Conservation (phyloP, 192 early-diverging fungal genomes). For the Coemansia sp. region DNA sequence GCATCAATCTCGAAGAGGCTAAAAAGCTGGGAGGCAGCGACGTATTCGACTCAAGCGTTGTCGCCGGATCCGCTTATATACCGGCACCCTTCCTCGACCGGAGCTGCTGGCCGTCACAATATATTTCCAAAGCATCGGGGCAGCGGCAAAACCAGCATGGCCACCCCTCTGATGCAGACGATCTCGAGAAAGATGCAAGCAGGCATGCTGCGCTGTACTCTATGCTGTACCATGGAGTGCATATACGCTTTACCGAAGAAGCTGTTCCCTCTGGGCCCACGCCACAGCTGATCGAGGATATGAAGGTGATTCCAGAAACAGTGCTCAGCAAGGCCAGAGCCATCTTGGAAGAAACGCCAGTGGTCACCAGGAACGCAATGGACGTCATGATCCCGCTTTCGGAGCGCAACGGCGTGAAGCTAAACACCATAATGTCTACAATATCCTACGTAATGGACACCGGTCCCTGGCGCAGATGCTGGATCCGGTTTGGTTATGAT, state of each 20-base stretch:
- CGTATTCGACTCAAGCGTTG: constrained; percentile 13
- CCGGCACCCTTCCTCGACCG: constrained; percentile 49
- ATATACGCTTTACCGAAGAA: constrained; percentile 12
- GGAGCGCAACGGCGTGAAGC: constrained; percentile 15
- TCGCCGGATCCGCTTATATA: constrained; percentile 11
- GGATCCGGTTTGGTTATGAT: constrained; percentile 52
- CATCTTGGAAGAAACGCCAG: constrained; percentile 30
- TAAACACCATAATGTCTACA: constrained; percentile 20
- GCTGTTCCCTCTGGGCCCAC: constrained; percentile 17
- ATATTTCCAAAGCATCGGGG: background rate
- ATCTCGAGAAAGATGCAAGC: background rate
- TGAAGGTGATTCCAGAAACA: constrained; percentile 10
- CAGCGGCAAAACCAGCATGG: background rate
- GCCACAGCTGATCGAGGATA: constrained; percentile 11
- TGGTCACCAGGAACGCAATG: constrained; percentile 43
- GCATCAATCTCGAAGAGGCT: constrained; percentile 28
- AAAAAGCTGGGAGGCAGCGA: constrained; percentile 22
- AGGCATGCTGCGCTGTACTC: background rate
- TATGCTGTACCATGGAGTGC: constrained; percentile 14
- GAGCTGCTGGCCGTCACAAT: constrained; percentile 27
- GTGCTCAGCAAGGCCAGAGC: constrained; percentile 14
- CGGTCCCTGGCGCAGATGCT: constrained; percentile 51
- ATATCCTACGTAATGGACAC: constrained; percentile 38
- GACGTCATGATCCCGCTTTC: constrained; percentile 21
- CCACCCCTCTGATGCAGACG: background rate